phyloP scores from a whole-genome alignment of 2,329 filamentous ascomycete genomes.

The Penicillium hordei region DNA sequence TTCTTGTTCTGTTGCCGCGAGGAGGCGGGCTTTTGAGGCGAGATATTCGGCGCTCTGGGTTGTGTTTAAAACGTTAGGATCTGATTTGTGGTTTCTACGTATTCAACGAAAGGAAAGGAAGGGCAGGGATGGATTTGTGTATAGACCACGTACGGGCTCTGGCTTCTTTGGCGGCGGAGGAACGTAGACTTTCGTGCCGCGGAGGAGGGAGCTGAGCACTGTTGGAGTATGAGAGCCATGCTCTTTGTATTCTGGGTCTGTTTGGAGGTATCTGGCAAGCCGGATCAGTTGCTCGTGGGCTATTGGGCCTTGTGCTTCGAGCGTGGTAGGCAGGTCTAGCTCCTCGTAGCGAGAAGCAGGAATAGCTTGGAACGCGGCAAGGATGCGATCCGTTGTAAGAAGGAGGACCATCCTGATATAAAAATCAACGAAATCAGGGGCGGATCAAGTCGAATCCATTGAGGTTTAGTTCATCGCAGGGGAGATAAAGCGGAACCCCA shows the following conservation, averaged over 20 bases:
- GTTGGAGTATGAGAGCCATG: slow-evolving; percentile 14
- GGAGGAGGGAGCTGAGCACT: slow-evolving; percentile 69
- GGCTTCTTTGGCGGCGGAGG: slow-evolving; percentile 79
- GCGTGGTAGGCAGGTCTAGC: slow-evolving; percentile 36
- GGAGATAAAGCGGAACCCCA: slow-evolving; percentile 20
- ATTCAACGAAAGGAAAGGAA: not conserved
- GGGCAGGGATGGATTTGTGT: not conserved
- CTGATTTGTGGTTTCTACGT: not conserved
- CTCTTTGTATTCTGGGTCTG: slow-evolving; percentile 13
- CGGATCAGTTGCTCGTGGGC: slow-evolving; percentile 44
- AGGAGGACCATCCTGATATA: slow-evolving; percentile 43
- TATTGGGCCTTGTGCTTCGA: slow-evolving; percentile 37
- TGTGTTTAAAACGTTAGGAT: not conserved
- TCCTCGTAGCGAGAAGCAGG: slow-evolving; percentile 32
- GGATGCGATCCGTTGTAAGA: slow-evolving; percentile 41
- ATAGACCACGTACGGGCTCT: slow-evolving; percentile 62
- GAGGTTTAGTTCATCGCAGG: not conserved
- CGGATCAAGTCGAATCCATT: not conserved
- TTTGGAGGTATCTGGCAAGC: slow-evolving; percentile 34
- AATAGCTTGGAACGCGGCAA: slow-evolving; percentile 40
- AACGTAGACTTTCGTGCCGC: slow-evolving; percentile 69
- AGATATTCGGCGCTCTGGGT: slow-evolving; percentile 72
- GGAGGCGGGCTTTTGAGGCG: slow-evolving; percentile 80
- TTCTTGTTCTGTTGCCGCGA: slow-evolving; percentile 76
- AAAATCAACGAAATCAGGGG: not conserved